Evolutionary conservation across 2,329 filamentous ascomycete species (phyloP), one percentile per base, ranked within the genome.

Genomic region (Zasmidium angulare): DNA sequence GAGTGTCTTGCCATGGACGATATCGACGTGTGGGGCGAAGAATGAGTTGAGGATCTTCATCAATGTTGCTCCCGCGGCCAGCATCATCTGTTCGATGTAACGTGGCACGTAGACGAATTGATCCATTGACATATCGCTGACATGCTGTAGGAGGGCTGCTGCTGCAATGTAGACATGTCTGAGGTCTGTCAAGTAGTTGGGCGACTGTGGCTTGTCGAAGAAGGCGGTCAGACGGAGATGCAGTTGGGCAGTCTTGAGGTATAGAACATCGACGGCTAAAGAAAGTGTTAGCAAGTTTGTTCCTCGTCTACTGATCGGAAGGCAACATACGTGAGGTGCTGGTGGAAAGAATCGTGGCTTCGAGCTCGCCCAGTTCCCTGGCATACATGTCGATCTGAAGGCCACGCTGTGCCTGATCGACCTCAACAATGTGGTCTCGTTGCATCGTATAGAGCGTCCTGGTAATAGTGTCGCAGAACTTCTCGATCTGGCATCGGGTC

Each of bases 21-120:
- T 85, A 66, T 92, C 88, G 56, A 90, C 85, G n/a, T 86, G 86
- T 65, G 83, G 83, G 46, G 87, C 82, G 67, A 93, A 93, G 20
- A 89, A 91, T 52, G 87, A 85, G 76, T 93, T 87, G 58, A 93
- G 80, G 69, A 89, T 77, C 67, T 93, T 93, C 62, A 93, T 81
- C 50, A 95, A 78, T 1, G 89, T 87, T 68, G 92, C 92, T 2
- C 88, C 87, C 3, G 88, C 89, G 1, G 89, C 90, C n/a, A 93
- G 85, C 58, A 92, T 85, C 88, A 93, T 93, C 74, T 93, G 90
- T 71, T 91, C 87, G 54, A 93, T 85, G 73, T 93, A 93, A 71
- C 71, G 65, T 89, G 91, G 64, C 85, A 89, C 87, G 52, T 83
- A 82, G 24, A 91, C 77, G 52, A 88, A 82, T 51, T 82, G 81